Evolutionary conservation across 768 basidiomycete genomes (phyloP).

Genomic region (Trametes cingulata): DNA sequence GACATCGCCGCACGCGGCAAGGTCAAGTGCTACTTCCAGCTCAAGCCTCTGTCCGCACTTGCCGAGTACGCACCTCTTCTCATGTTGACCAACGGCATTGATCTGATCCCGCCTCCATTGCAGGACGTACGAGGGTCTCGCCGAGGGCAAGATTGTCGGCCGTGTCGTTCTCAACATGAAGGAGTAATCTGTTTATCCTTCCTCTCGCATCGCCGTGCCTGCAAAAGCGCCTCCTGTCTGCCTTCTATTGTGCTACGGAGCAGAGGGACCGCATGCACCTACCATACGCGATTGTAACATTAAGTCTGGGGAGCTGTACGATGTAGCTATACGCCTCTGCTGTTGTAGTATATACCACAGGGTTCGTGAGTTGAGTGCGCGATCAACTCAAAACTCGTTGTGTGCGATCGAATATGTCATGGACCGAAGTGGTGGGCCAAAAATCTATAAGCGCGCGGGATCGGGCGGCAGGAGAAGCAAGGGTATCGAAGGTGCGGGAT

Average conservation of each 20-base stretch:
- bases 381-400: not conserved
- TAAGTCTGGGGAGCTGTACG: constrained; percentile 4
- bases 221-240: not conserved
- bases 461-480: too few species aligned
- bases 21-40: constrained; percentile 59
- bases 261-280: too few species aligned
- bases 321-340: not conserved
- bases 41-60: constrained; percentile 52
- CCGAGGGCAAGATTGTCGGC: constrained; percentile 47
- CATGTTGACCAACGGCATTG: too few species aligned
- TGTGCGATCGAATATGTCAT: too few species aligned
- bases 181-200: constrained; percentile 17
- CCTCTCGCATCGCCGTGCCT: not conserved
- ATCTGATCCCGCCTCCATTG: too few species aligned
- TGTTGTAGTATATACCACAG: not conserved
- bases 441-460: too few species aligned
- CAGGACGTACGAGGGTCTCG: constrained; percentile 43
- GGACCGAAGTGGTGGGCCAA: too few species aligned
- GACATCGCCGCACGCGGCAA: constrained; percentile 71
- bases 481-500: not conserved
- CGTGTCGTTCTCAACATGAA: constrained; percentile 47
- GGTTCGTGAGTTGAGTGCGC: not conserved
- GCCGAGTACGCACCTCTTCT: constrained; percentile 41
- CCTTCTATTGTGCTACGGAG: too few species aligned
- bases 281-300: constrained; percentile 1